Evolutionary conservation across 805 yeast species (phyloP).

Genomic region (Barnettozyma salicaria): DNA sequence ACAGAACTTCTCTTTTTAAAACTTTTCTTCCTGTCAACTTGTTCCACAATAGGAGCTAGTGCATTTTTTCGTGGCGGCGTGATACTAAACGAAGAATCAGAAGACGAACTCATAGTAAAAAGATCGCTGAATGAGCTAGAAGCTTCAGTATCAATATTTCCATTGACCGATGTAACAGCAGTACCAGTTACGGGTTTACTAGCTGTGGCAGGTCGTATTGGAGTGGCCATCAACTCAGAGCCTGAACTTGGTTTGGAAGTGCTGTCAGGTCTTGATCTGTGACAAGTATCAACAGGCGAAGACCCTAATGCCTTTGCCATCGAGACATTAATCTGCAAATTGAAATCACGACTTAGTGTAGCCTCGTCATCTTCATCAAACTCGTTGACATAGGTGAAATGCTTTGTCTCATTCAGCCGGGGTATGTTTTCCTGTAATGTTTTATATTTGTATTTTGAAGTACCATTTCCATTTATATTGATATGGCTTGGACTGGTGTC

Average conservation of each 20-base stretch:
- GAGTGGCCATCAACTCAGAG: no score
- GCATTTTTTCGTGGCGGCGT: slow-evolving; percentile 19
- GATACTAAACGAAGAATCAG: slow-evolving; percentile 21
- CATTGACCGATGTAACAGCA: slow-evolving; percentile 6
- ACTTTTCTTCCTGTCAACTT: slow-evolving; percentile 6
- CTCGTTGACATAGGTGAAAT: slow-evolving; percentile 18
- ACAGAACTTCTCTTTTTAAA: slow-evolving; percentile 11
- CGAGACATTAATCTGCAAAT: slow-evolving; percentile 30
- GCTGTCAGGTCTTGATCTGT: slow-evolving; percentile 1
- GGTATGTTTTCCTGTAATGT: slow-evolving; percentile 20
- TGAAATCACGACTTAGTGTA: slow-evolving; percentile 15
- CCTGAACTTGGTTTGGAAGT: slow-evolving; percentile 2
- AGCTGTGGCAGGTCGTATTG: not conserved
- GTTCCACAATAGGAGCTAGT: slow-evolving; percentile 24
- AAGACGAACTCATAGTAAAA: slow-evolving; percentile 21
- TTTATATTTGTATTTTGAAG: slow-evolving; percentile 18
- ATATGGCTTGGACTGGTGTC: not conserved
- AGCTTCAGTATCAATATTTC: slow-evolving; percentile 15
- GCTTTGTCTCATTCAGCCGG: slow-evolving; percentile 11
- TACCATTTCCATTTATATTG: slow-evolving; percentile 3
- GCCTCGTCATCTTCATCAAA: slow-evolving; percentile 13
- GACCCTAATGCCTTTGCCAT: slow-evolving; percentile 29
- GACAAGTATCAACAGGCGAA: slow-evolving; percentile 1
- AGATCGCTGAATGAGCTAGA: slow-evolving; percentile 27
- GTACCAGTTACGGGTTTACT: slow-evolving; percentile 6